Conservation (phyloP, 768 basidiomycete genomes). For the Naganishia onofrii region DNA sequence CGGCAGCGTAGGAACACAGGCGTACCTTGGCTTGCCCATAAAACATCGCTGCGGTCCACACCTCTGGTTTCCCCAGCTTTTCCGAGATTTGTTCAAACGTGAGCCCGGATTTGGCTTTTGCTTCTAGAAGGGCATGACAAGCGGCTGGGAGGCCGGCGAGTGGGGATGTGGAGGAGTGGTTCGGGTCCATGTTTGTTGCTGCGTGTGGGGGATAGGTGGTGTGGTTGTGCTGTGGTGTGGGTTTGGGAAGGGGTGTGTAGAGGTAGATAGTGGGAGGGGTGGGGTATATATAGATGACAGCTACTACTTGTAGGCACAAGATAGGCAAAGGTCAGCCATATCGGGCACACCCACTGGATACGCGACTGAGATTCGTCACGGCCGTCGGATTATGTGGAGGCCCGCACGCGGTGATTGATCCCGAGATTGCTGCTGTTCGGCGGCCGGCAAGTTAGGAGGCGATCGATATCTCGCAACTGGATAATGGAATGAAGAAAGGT, state of each 20-base stretch:
- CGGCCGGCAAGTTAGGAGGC: background rate
- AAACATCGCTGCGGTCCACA: constrained; percentile 49
- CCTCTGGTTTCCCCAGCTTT: constrained; percentile 44
- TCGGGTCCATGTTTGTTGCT: constrained; percentile 4
- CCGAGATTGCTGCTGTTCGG: background rate
- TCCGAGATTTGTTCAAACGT: constrained; percentile 43
- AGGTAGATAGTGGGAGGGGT: background rate
- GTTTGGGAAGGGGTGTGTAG: background rate
- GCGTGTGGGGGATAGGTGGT: background rate
- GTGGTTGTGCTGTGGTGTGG: background rate
- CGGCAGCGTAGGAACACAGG: background rate
- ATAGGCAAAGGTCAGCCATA: background rate
- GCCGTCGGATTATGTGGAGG: constrained; percentile 8
- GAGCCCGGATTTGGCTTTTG: constrained; percentile 31
- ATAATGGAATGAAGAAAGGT: no score
- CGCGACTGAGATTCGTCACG: background rate
- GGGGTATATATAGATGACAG: background rate
- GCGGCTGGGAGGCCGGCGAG: constrained; percentile 31
- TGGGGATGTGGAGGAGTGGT: constrained; percentile 19
- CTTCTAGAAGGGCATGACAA: constrained; percentile 29
- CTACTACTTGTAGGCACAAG: no score
- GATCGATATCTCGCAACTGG: no score
- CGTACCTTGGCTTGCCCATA: constrained; percentile 43
- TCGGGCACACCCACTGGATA: constrained; percentile 4
- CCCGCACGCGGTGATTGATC: background rate